Evolutionary conservation across 345 rosid species (phyloP).

Genomic region (Angophora floribunda): DNA sequence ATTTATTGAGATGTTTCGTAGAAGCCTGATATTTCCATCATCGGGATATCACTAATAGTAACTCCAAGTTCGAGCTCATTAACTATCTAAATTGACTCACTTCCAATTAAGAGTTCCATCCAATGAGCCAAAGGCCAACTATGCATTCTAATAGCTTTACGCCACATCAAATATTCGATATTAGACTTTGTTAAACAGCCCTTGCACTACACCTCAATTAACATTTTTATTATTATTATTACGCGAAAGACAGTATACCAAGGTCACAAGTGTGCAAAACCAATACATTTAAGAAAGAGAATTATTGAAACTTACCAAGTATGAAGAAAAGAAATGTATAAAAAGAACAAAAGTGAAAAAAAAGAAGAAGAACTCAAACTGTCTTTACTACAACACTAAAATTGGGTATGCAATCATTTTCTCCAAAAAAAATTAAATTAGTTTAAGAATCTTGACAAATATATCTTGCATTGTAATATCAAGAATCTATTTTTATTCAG

Average conservation of each 20-base stretch:
- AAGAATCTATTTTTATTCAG: neutral
- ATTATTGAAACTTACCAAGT: neutral
- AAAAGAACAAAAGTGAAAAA: neutral
- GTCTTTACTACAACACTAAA: neutral
- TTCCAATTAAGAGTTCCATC: neutral
- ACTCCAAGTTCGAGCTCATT: neutral
- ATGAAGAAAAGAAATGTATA: neutral
- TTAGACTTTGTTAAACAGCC: neutral
- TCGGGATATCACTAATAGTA: neutral
- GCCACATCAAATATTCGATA: neutral
- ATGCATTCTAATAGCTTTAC: neutral
- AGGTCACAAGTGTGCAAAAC: neutral
- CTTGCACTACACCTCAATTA: neutral
- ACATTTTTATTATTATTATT: neutral
- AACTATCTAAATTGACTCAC: neutral
- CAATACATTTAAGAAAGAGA: neutral
- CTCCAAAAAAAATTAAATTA: neutral
- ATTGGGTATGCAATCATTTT: neutral
- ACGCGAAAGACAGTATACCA: neutral
- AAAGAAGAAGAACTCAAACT: neutral
- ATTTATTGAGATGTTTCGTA: neutral
- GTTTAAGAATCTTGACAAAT: too few species aligned
- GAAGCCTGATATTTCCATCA: neutral
- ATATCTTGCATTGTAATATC: neutral
- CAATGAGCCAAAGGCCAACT: neutral